phyloP scores from a whole-genome alignment of 257 asterid genomes.

The Knoxia roxburghii region DNA sequence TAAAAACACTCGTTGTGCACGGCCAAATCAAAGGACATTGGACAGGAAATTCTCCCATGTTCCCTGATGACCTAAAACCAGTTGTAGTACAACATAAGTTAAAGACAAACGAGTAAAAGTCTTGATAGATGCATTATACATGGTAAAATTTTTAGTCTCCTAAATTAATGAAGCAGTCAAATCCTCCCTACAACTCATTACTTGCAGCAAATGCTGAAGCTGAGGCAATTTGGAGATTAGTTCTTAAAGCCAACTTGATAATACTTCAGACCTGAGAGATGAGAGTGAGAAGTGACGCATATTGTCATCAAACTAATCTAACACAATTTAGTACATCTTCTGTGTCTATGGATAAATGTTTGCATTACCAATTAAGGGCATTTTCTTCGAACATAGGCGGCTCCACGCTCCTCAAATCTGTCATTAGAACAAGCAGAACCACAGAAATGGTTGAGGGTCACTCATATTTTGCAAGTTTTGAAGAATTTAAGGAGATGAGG shows the following conservation, averaged over 20 bases:
- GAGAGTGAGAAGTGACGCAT: no score
- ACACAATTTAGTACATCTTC: constrained; percentile 4
- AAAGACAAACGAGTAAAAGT: no score
- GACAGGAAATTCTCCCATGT: no score
- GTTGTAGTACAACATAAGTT: no score
- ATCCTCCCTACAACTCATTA: background rate
- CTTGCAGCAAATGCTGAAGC: background rate
- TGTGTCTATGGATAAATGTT: background rate
- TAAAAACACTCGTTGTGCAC: no score
- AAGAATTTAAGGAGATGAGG: background rate
- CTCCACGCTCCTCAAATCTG: constrained; percentile 93
- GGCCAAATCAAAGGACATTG: background rate
- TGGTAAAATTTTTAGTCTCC: background rate
- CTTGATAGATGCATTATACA: background rate
- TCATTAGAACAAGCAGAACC: constrained; percentile 12
- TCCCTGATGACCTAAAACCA: no score
- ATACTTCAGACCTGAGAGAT: no score
- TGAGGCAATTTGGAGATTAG: no score
- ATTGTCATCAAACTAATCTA: background rate
- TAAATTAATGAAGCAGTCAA: background rate
- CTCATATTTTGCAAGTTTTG: background rate
- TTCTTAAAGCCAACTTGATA: background rate
- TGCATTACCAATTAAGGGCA: constrained; percentile 45
- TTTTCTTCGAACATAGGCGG: constrained; percentile 80
- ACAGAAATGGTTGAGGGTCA: background rate